Conservation (phyloP, 2,329 filamentous ascomycete genomes). For the Zymoseptoria passerinii region DNA sequence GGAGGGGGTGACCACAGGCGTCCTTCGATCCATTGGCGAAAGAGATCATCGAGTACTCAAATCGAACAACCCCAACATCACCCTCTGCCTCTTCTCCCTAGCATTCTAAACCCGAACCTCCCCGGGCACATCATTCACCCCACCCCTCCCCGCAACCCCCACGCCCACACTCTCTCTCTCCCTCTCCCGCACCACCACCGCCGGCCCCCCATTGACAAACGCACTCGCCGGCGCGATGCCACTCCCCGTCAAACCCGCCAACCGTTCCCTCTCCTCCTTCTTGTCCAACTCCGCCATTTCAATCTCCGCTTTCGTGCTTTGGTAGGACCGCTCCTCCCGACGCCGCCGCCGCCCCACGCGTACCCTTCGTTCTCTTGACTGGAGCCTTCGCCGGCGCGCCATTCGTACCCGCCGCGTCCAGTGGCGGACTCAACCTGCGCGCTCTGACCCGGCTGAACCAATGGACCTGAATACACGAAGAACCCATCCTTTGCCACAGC, state of each 20-base stretch:
- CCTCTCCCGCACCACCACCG: too few relatives aligned
- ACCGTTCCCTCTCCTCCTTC: constrained; percentile 56
- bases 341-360: too few relatives aligned
- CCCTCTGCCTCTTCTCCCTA: not conserved
- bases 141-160: too few relatives aligned
- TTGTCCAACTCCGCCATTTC: constrained; percentile 59
- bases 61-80: not conserved
- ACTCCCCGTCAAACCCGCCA: constrained; percentile 23
- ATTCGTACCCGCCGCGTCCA: constrained; percentile 5
- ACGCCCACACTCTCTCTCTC: too few relatives aligned
- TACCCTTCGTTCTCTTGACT: not conserved
- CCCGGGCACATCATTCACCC: not conserved
- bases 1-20: too few relatives aligned
- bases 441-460: constrained; percentile 76
- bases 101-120: not conserved
- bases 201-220: not conserved
- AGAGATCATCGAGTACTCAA: too few relatives aligned
- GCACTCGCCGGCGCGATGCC: not conserved
- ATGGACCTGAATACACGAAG: constrained; percentile 91
- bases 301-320: not conserved
- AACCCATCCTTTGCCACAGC: constrained; percentile 93
- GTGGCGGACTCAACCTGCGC: constrained; percentile 25
- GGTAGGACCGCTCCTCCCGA: constrained; percentile 21
- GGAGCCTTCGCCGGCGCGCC: not conserved
- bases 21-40: too few relatives aligned